Conservation (phyloP, 78 protist genomes). For the Anaeramoeba ignava region DNA sequence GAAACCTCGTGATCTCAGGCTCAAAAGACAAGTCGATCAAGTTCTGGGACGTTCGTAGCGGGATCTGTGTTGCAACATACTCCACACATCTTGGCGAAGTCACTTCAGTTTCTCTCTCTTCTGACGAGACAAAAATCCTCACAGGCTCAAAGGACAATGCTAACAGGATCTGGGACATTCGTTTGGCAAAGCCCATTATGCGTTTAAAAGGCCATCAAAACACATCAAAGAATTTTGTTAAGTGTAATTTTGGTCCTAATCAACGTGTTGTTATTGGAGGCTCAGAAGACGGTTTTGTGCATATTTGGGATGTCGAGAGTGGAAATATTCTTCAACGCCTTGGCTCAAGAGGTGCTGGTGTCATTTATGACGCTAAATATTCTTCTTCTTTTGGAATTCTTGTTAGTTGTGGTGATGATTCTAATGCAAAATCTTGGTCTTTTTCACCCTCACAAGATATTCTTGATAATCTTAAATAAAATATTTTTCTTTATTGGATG, state of each 20-base stretch:
- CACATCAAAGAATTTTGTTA: conserved; percentile 55
- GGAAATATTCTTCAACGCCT: too few relatives aligned
- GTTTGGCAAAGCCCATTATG: conserved; percentile 35
- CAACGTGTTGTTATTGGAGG: conserved; percentile 45
- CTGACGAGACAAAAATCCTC: background rate
- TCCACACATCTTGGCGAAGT: background rate
- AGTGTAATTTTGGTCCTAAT: conserved; percentile 46
- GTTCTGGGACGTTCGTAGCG: background rate
- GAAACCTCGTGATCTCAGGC: background rate
- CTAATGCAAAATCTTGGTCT: too few relatives aligned
- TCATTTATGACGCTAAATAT: too few relatives aligned
- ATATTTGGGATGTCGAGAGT: conserved; percentile 44
- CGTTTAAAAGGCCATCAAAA: conserved; percentile 70
- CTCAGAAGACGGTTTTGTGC: conserved; percentile 54
- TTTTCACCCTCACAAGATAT: too few relatives aligned
- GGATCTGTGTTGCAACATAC: background rate
- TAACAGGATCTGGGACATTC: background rate
- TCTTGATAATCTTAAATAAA: too few relatives aligned
- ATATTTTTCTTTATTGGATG: too few relatives aligned
- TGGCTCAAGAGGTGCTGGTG: too few relatives aligned
- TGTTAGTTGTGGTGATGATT: too few relatives aligned
- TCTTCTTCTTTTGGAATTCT: too few relatives aligned
- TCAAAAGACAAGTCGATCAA: background rate
- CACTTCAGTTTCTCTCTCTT: background rate
- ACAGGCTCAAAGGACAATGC: background rate